Conservation (phyloP, 768 basidiomycete genomes). For the Hygrocybe punicea region DNA sequence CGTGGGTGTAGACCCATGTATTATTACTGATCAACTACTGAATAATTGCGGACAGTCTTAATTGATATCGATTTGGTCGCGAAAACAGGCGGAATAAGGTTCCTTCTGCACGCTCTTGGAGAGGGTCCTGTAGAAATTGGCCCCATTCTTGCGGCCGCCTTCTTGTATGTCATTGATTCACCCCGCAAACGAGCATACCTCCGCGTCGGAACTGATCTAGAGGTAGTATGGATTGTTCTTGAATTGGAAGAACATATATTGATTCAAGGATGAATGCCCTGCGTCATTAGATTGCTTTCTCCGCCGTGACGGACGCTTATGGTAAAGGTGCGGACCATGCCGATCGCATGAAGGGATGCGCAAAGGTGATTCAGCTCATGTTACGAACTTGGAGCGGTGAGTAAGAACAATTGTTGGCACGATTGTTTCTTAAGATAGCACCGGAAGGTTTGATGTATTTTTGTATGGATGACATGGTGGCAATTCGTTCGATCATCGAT, state of each 20-base stretch:
- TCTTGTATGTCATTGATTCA: conserved; percentile 80
- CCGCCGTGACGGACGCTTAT: conserved; percentile 89
- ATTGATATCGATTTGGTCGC: conserved; percentile 83
- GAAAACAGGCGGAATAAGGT: conserved; percentile 78
- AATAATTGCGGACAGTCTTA: conserved; percentile 52
- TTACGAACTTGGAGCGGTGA: conserved; percentile 91
- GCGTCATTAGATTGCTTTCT: conserved; percentile 65
- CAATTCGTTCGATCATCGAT: conserved; percentile 79
- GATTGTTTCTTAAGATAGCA: neutral
- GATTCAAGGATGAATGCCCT: neutral
- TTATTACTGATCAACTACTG: neutral
- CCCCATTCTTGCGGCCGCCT: conserved; percentile 71
- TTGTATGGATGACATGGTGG: conserved; percentile 83
- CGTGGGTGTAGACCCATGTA: conserved; percentile 46
- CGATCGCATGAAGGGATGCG: conserved; percentile 74
- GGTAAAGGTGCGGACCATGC: conserved; percentile 76
- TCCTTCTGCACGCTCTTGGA: conserved; percentile 81
- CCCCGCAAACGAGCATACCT: conserved; percentile 79
- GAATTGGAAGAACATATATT: neutral
- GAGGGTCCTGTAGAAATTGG: conserved; percentile 85
- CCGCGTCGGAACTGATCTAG: conserved; percentile 80
- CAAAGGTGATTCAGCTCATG: conserved; percentile 77
- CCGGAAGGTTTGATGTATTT: conserved; percentile 88
- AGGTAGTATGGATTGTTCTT: conserved; percentile 60
- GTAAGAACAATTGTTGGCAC: conserved; percentile 22